These are phyloP conservation scores for Phytophthora crassamura DNA, from an alignment of 352 stramenopile species.

Conservation along the genomic window DNA sequence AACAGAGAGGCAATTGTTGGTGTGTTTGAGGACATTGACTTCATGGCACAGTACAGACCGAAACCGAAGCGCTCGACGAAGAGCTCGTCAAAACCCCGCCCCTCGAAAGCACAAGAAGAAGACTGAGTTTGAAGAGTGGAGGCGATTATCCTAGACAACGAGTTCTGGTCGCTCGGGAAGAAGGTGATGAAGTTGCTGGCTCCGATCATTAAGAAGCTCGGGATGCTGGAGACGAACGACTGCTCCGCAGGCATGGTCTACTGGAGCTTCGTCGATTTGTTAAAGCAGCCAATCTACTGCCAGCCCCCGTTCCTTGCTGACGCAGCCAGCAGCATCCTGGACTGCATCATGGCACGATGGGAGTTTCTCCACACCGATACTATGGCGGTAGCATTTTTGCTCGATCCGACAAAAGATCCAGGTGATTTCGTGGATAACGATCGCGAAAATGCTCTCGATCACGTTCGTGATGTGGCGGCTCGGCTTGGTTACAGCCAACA, in stretches of 20 bases:
- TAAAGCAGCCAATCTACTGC: neutral
- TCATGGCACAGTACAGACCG: slow-evolving; percentile 3
- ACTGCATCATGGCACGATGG: neutral
- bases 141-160: neutral
- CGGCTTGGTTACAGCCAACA: neutral
- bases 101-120: neutral
- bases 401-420: too few species aligned
- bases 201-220: slow-evolving; percentile 11
- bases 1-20: slow-evolving; percentile 4
- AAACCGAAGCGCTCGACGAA: too few species aligned
- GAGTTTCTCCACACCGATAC: too few species aligned
- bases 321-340: neutral
- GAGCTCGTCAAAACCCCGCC: neutral
- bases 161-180: neutral
- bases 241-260: slow-evolving; percentile 3
- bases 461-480: slow-evolving; percentile 1
- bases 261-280: slow-evolving; percentile 4
- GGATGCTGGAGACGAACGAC: slow-evolving; percentile 2
- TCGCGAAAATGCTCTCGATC: neutral
- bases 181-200: slow-evolving; percentile 5
- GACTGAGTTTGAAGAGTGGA: neutral
- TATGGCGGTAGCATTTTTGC: too few species aligned
- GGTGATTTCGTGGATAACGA: neutral
- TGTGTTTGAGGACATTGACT: slow-evolving; percentile 2
- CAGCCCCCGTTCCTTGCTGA: neutral